Base-by-base conservation (phyloP, 169 alveolate species). In the Theileria luwenshuni region DNA sequence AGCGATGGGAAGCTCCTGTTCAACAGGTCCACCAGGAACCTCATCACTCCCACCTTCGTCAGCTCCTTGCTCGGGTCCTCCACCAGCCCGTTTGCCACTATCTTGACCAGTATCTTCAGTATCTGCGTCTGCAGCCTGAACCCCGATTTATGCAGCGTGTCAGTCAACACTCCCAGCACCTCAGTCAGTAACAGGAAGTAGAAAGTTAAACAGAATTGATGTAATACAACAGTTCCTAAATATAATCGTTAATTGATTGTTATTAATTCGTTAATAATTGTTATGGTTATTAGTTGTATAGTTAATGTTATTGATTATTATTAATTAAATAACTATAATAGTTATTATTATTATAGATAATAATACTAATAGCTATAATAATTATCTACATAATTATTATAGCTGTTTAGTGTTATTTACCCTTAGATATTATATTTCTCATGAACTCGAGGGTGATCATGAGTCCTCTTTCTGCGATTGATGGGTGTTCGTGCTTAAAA, bases 401-500 rank as follows among this genome's bases (percentile, higher is more conserved):
- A 91, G 65, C 45, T 60, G 17, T 10, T 60, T 15, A n/a, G n/a
- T n/a, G n/a, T n/a, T 41, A 12, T 2, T 65, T 47, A 41, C 72
- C 79, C 33, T 68, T 51, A 27, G 86, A 65, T 15, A 83, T 74
- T 45, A 90, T 60, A 75, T 74, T 74, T 48, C 63, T 81, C 69
- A 92, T 62, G 62, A 92, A 84, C 47, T 90, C 91, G 49, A 83
- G 90, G 5, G 87, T 77, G 43, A 94, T 87, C 64, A 89, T 89
- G 51, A 94, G 74, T 0, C 97, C 97, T 38, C 92, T 92, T 59
- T 94, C 97, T 0, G 96, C 94, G 85, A 94, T 92, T n/a, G 94
- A 74, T 17, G 97, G 97, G 65, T 93, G 95, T 48, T 91, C 95
- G 88, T 94, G 97, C 42, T 92, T 91, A 38, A 94, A 90, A 0